A percentile compares a stretch with the other conserved stretches of the same genome.
phyloP scores from a whole-genome alignment of 495 filamentous ascomycete species.

The Penicillium pancosmium region DNA sequence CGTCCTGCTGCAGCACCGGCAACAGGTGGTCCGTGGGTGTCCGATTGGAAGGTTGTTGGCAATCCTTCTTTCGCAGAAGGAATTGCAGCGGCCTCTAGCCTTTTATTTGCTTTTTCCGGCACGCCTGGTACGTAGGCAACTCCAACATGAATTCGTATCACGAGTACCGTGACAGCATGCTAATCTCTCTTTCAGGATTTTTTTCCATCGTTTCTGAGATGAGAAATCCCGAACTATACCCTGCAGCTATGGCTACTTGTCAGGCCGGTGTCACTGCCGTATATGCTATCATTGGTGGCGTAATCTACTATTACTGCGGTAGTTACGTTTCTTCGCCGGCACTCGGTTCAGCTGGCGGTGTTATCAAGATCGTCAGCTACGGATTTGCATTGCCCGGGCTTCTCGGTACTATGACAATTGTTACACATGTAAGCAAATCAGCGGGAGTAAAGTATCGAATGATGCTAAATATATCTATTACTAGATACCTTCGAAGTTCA shows the following conservation, averaged over 20 bases:
- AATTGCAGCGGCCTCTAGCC: constrained; percentile 63
- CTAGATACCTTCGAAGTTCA: constrained; percentile 53
- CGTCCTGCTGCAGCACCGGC: constrained; percentile 31
- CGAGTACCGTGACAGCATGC: neutral
- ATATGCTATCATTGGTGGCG: constrained; percentile 63
- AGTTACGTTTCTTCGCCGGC: constrained; percentile 65
- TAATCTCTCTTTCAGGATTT: constrained; percentile 43
- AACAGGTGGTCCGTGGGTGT: constrained; percentile 21
- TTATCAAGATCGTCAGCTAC: constrained; percentile 68
- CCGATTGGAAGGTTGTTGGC: constrained; percentile 27
- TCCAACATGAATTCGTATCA: neutral
- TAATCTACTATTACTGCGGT: constrained; percentile 73
- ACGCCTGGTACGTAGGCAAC: constrained; percentile 37
- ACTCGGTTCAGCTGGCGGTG: constrained; percentile 61
- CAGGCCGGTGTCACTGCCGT: constrained; percentile 54
- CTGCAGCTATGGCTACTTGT: constrained; percentile 51
- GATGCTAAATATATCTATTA: neutral
- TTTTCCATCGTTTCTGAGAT: constrained; percentile 75
- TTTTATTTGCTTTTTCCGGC: constrained; percentile 64
- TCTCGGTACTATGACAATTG: constrained; percentile 27
- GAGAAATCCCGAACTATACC: constrained; percentile 62
- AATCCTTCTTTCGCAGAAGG: constrained; percentile 28
- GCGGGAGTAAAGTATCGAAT: constrained; percentile 32
- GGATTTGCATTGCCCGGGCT: constrained; percentile 66
- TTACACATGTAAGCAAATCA: constrained; percentile 41